phyloP scores from a whole-genome alignment of 768 basidiomycete species.

The Heimioporus sp. region DNA sequence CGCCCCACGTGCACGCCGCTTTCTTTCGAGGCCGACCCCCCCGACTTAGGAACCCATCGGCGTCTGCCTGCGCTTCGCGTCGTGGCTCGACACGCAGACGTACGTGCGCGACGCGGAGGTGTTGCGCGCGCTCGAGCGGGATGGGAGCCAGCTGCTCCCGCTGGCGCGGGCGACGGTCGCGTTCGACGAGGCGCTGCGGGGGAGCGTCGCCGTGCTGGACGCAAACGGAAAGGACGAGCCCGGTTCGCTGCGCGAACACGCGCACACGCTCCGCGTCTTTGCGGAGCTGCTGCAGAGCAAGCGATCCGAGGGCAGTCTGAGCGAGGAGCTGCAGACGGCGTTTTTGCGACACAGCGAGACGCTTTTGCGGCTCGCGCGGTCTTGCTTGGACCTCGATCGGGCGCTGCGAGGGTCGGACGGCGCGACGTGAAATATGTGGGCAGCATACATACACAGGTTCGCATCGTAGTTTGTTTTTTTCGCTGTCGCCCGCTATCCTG shows the following conservation, averaged over 20 bases:
- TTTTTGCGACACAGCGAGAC: conserved; percentile 22
- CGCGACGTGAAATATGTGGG: background rate
- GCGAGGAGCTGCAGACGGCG: conserved; percentile 16
- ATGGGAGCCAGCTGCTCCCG: conserved; percentile 13
- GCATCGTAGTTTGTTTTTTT: background rate
- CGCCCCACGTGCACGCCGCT: too few species aligned
- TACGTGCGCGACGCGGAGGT: conserved; percentile 3
- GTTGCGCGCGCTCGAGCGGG: conserved; percentile 21
- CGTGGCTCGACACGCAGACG: conserved; percentile 15
- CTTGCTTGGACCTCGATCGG: conserved; percentile 21
- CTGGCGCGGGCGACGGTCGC: conserved; percentile 15
- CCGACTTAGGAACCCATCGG: conserved; percentile 8
- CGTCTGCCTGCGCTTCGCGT: conserved; percentile 12
- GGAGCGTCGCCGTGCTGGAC: background rate
- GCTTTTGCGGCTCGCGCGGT: conserved; percentile 17
- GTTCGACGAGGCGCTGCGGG: conserved; percentile 19
- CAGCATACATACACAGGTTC: conserved; percentile 5
- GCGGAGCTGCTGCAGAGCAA: conserved; percentile 11
- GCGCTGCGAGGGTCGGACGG: conserved; percentile 9
- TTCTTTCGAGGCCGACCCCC: too few species aligned
- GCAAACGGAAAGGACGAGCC: background rate
- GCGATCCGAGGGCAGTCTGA: conserved; percentile 6
- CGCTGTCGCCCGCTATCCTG: background rate
- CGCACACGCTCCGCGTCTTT: conserved; percentile 16
- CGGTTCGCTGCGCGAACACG: conserved; percentile 1